Conservation (phyloP, 1,284 basidiomycete genomes). For the Macrocystidia cucumis region DNA sequence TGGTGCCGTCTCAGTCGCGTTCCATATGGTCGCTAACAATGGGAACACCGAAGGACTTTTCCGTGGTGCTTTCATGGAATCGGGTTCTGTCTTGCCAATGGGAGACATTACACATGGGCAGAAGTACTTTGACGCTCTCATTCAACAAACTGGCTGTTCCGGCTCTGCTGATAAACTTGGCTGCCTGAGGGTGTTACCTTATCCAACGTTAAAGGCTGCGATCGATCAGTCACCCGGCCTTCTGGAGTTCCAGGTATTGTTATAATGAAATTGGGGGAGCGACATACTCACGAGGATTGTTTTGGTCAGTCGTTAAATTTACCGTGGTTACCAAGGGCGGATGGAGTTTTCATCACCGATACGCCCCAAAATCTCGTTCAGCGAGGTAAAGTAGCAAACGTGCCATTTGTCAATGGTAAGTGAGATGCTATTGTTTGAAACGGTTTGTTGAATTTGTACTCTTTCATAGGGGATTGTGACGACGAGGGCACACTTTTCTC, state of each 20-base stretch:
- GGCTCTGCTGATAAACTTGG: constrained; percentile 33
- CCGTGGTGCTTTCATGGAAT: constrained; percentile 44
- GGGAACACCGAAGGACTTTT: constrained; percentile 42
- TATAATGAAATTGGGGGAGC: neutral
- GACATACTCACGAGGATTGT: neutral
- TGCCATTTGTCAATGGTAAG: constrained; percentile 21
- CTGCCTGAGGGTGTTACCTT: constrained; percentile 40
- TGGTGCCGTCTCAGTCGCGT: constrained; percentile 41
- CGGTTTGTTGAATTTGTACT: neutral
- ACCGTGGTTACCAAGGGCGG: neutral
- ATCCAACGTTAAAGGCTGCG: constrained; percentile 29
- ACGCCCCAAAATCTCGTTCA: neutral
- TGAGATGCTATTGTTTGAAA: neutral
- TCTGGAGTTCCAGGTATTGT: constrained; percentile 34
- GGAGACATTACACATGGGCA: constrained; percentile 34
- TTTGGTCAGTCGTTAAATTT: neutral
- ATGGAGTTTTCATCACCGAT: neutral
- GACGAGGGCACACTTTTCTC: constrained; percentile 31
- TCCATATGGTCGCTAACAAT: constrained; percentile 47
- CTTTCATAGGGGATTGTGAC: constrained; percentile 1
- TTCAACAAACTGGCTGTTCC: constrained; percentile 34
- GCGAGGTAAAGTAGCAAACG: neutral
- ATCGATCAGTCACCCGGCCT: constrained; percentile 34
- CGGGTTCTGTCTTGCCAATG: constrained; percentile 36
- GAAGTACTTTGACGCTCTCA: constrained; percentile 36